phyloP scores from a whole-genome alignment of 257 asterid genomes.

The Solanum peruvianum region DNA sequence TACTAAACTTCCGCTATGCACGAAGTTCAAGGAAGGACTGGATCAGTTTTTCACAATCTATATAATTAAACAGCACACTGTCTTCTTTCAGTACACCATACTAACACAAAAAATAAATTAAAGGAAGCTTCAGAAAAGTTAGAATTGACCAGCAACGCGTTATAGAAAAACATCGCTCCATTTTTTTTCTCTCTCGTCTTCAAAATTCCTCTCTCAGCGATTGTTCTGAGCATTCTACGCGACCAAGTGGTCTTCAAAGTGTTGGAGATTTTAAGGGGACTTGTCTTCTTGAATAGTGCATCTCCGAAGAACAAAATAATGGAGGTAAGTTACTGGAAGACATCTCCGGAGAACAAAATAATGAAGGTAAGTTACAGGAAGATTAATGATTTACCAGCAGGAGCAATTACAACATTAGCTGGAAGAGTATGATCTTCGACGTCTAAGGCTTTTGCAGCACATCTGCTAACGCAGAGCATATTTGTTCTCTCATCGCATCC shows the following conservation, averaged over 20 bases:
- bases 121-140: background rate
- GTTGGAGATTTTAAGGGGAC: background rate
- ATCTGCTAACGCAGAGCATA: conserved; percentile 36
- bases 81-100: background rate
- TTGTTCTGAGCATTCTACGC: background rate
- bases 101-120: background rate
- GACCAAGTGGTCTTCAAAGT: background rate
- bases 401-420: background rate
- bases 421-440: background rate
- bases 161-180: background rate
- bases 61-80: background rate
- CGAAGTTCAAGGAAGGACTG: background rate
- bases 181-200: background rate
- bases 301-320: background rate
- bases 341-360: background rate
- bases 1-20: background rate
- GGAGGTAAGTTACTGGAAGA: background rate
- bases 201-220: background rate
- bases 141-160: background rate
- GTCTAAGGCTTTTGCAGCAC: conserved; percentile 31
- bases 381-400: background rate
- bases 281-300: background rate
- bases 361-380: background rate
- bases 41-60: background rate
- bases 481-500: conserved; percentile 62